A percentile compares a stretch with the other conserved stretches of the same genome.
phyloP scores from a whole-genome alignment of 2,329 filamentous ascomycete species.

The Bertia moriformis region DNA sequence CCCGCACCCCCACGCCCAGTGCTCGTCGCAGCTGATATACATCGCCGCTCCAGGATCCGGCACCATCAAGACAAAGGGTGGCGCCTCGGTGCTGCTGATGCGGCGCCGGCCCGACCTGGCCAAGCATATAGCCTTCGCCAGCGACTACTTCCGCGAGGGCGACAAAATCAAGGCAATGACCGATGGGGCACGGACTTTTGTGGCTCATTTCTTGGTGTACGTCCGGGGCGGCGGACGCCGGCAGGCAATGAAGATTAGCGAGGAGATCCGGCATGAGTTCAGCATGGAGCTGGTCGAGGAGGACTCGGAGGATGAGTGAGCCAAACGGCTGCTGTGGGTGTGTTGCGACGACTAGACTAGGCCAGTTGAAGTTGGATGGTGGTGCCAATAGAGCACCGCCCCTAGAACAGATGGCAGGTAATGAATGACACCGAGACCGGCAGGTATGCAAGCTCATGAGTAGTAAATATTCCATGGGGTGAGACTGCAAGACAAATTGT shows the following conservation, averaged over 20 bases:
- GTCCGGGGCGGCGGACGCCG: not conserved
- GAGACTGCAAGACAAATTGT: too few species aligned
- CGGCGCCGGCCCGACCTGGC: not conserved
- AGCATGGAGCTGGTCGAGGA: not conserved
- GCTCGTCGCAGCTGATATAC: not conserved
- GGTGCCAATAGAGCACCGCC: too few species aligned
- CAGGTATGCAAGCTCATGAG: too few species aligned
- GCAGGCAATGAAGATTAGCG: not conserved
- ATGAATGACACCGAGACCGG: too few species aligned
- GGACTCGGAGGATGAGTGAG: too few species aligned
- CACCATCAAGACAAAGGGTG: not conserved
- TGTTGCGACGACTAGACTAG: too few species aligned
- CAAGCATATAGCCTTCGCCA: not conserved
- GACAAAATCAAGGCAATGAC: not conserved
- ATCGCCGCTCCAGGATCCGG: not conserved
- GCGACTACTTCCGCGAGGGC: not conserved
- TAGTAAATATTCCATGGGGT: too few species aligned
- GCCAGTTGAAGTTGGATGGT: too few species aligned
- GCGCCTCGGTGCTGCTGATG: not conserved
- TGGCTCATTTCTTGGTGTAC: not conserved
- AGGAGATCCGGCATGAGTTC: not conserved
- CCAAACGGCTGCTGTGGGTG: too few species aligned
- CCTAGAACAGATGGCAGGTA: too few species aligned
- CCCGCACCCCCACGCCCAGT: not conserved
- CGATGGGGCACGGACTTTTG: not conserved